phyloP scores from a whole-genome alignment of 495 filamentous ascomycete species.

The Bacidia gigantensis region DNA sequence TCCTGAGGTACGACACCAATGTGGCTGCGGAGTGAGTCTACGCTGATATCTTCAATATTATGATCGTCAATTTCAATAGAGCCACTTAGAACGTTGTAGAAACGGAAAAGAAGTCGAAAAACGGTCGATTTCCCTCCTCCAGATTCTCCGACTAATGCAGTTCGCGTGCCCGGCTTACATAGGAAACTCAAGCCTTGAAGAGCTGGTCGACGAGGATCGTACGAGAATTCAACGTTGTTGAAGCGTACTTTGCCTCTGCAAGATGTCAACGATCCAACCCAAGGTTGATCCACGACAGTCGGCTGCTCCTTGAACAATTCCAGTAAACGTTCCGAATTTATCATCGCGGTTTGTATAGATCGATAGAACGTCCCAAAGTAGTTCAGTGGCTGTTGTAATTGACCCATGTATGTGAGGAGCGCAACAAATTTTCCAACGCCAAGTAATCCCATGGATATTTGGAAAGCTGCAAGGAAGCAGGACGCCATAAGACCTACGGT shows the following conservation, averaged over 20 bases:
- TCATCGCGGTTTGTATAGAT: constrained; percentile 90
- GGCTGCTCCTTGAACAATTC: constrained; percentile 93
- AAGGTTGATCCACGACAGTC: constrained; percentile 62
- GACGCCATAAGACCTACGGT: constrained; percentile 74
- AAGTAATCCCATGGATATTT: constrained; percentile 60
- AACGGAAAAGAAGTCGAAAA: constrained; percentile 91
- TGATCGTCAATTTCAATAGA: constrained; percentile 71
- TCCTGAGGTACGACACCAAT: constrained; percentile 97
- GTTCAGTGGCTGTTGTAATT: constrained; percentile 84
- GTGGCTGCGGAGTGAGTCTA: constrained; percentile 77
- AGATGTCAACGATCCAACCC: constrained; percentile 38
- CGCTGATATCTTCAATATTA: constrained; percentile 73
- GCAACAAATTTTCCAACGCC: constrained; percentile 67
- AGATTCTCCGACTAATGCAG: constrained; percentile 88
- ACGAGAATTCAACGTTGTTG: constrained; percentile 77
- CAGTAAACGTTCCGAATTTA: constrained; percentile 87
- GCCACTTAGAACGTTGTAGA: constrained; percentile 71
- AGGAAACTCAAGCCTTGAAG: constrained; percentile 68
- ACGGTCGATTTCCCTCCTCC: constrained; percentile 95
- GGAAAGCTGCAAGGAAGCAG: constrained; percentile 77
- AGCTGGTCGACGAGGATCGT: constrained; percentile 78
- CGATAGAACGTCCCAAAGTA: constrained; percentile 98
- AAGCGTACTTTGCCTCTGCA: constrained; percentile 77
- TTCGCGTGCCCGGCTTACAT: constrained; percentile 80
- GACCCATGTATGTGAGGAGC: constrained; percentile 78